Base-by-base conservation (phyloP, 768 basidiomycete species). In the Phanerodontia chrysosporium region DNA sequence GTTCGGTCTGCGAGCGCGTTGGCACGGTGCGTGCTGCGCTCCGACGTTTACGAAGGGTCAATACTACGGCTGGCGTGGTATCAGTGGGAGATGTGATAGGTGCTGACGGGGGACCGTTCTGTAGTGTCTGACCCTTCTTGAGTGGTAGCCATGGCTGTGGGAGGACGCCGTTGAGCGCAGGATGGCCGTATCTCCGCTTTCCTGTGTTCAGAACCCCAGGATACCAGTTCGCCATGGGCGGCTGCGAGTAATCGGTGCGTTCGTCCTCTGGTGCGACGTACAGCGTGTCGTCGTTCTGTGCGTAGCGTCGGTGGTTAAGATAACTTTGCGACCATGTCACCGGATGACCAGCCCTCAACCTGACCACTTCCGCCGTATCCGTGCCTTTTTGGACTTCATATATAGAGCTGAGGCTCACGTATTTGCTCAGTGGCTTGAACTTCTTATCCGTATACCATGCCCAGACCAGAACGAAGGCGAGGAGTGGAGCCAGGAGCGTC, bases 231-330 rank as follows among this genome's bases (percentile, higher is more conserved):
- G 90, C 87, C 92, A 98, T 95, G 0, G 96, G 96, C 0, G 96
- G 95, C 72, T 98, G 96, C 0, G 92, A 94, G 89, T 95, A 95
- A 74, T 95, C 92, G 18, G 94, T 95, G 32, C 90, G 79, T 65
- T 91, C 90, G 69, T 96, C 95, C 66, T 95, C 93, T 0, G 95
- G 95, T 5, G 95, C 96, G 54, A 97, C 92, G 67, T 98, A 98
- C 29, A 98, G 71, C 1, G 90, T 94, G 63, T 97, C 95, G 63
- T 97, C 95, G 66, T 95, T 93, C 67, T 92, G 86, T 2, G 91
- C 92, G 69, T 98, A 98, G 64, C 95, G 79, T 59, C 91, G 79
- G 51, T 90, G 83, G 66, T 86, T 96, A 57, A 98, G 71, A 66
- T 95, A 89, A 62, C 93, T 95, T 70, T 98, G 94, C 2, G 89